phyloP scores from a whole-genome alignment of 345 rosid genomes.

The Turritis glabra region DNA sequence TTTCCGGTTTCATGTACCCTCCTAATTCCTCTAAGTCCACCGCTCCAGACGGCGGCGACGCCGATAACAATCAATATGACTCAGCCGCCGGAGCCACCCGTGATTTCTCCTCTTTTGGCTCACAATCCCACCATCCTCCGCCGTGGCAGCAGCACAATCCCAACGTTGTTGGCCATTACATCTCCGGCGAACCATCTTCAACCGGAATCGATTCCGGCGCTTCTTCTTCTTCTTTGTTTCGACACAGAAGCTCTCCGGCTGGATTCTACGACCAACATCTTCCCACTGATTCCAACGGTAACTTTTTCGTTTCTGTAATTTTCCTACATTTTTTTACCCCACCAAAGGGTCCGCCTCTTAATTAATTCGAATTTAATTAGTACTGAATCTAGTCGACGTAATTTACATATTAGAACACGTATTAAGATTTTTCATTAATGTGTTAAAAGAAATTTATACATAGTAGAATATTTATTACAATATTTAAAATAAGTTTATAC shows the following conservation, averaged over 20 bases:
- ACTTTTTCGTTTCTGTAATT: slow-evolving; percentile 6
- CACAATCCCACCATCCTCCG: slow-evolving; percentile 27
- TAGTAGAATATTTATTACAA: background rate
- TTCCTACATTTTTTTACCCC: background rate
- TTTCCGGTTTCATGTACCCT: slow-evolving; percentile 31
- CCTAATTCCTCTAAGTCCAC: slow-evolving; percentile 34
- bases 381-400: background rate
- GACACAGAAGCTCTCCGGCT: slow-evolving; percentile 94
- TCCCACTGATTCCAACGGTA: slow-evolving; percentile 39
- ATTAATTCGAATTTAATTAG: background rate
- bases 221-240: slow-evolving; percentile 55
- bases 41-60: slow-evolving; percentile 15
- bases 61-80: background rate
- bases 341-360: background rate
- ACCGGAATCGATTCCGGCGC: slow-evolving; percentile 38
- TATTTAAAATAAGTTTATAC: background rate
- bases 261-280: slow-evolving; percentile 57
- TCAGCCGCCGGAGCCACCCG: slow-evolving; percentile 29
- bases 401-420: too few species aligned
- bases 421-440: background rate
- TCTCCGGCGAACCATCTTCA: slow-evolving; percentile 60
- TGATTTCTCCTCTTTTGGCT: slow-evolving; percentile 38
- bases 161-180: slow-evolving; percentile 49
- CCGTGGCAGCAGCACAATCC: slow-evolving; percentile 10
- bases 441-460: background rate